A percentile compares a stretch with the other conserved stretches of the same genome.
phyloP scores from a whole-genome alignment of 345 rosid genomes.

The Diplotaxis tenuifolia region DNA sequence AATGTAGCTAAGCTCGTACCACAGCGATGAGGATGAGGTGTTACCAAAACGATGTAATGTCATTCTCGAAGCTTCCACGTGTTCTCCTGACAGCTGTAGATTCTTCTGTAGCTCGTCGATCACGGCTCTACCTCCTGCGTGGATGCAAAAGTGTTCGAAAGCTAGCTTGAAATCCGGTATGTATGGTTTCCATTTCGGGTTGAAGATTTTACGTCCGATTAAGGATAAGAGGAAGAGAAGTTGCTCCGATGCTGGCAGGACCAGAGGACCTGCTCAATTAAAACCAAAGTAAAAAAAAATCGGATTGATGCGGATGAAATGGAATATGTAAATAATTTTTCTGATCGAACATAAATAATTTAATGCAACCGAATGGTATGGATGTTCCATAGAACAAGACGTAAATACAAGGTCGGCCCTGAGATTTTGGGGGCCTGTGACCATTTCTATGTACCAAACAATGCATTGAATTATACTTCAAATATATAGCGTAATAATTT shows the following conservation, averaged over 20 bases:
- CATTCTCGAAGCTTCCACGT: slow-evolving; percentile 88
- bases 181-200: slow-evolving; percentile 68
- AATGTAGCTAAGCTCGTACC: no score
- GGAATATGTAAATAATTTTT: no score
- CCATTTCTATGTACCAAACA: background rate
- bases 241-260: slow-evolving; percentile 73
- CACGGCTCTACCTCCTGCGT: slow-evolving; percentile 83
- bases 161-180: slow-evolving; percentile 90
- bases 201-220: slow-evolving; percentile 61
- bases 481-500: no score
- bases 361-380: background rate
- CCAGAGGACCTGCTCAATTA: slow-evolving; percentile 46
- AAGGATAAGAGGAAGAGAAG: slow-evolving; percentile 55
- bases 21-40: slow-evolving; percentile 92
- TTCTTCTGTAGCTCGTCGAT: slow-evolving; percentile 78
- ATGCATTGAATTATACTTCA: background rate
- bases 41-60: slow-evolving; percentile 78
- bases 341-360: background rate
- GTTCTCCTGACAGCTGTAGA: slow-evolving; percentile 60
- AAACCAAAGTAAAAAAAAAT: no score
- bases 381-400: background rate
- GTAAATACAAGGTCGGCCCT: no score
- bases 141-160: no score
- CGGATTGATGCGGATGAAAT: no score
- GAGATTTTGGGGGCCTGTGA: no score